These are phyloP conservation scores for Acanthamoeba lenticulata DNA, from an alignment of 208 protist species.

Conservation along the genomic window DNA sequence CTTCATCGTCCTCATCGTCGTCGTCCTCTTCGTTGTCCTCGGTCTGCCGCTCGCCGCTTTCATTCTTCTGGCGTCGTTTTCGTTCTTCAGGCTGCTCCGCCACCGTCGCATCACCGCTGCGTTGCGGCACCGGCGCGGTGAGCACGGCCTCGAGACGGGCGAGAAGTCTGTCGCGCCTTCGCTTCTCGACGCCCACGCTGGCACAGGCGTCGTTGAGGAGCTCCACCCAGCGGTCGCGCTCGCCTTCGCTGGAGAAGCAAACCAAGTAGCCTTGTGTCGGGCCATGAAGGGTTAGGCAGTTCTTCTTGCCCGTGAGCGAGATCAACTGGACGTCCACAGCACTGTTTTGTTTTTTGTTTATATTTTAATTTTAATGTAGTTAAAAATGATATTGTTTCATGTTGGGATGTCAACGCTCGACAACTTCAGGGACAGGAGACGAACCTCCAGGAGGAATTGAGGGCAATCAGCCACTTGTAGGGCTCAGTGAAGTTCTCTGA, in stretches of 20 bases:
- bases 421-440: background rate
- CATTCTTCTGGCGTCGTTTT: background rate
- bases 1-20: too few relatives aligned
- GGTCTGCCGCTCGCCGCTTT: background rate
- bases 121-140: background rate
- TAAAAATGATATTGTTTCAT: too few relatives aligned
- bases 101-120: background rate
- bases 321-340: background rate
- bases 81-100: background rate
- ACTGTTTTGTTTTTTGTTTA: background rate
- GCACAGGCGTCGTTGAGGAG: background rate
- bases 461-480: background rate
- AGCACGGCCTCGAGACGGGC: background rate
- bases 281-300: background rate
- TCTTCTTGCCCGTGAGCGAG: constrained; percentile 16
- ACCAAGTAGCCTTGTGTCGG: background rate
- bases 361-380: too few relatives aligned
- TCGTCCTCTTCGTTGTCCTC: too few relatives aligned
- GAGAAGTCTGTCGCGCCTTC: background rate
- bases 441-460: background rate
- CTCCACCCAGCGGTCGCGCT: background rate
- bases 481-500: background rate
- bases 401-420: background rate
- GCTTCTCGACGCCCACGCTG: background rate
- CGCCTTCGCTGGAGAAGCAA: background rate